phyloP scores from a whole-genome alignment of 306 rosid genomes.

The Lablab purpureus region DNA sequence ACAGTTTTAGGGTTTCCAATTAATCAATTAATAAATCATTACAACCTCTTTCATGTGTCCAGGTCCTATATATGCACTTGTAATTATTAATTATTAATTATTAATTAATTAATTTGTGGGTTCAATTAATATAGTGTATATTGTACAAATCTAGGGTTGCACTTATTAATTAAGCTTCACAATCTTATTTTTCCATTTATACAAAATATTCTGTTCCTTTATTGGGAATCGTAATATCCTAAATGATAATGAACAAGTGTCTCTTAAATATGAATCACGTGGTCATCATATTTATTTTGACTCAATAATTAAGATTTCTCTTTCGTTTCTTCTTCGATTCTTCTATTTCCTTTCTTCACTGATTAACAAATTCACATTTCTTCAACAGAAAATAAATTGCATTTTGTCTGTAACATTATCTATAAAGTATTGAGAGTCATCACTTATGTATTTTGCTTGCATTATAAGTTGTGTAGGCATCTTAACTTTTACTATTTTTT shows the following conservation, averaged over 20 bases:
- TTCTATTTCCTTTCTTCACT: background rate
- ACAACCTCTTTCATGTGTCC: background rate
- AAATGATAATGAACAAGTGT: background rate
- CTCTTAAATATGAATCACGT: constrained; percentile 26
- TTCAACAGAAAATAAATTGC: background rate
- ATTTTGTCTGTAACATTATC: too few species aligned
- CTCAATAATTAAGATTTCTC: background rate
- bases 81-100: too few species aligned
- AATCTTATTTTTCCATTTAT: background rate
- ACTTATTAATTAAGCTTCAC: background rate
- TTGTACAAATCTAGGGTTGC: constrained; percentile 11
- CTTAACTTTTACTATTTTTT: too few species aligned
- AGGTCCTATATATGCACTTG: background rate
- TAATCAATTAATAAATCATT: constrained; percentile 33
- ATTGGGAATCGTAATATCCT: constrained; percentile 25
- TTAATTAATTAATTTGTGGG: background rate
- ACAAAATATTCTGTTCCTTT: constrained; percentile 22
- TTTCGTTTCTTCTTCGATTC: background rate
- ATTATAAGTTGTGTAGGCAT: too few species aligned
- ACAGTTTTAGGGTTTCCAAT: constrained; percentile 9
- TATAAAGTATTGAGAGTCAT: too few species aligned
- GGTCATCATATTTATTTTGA: constrained; percentile 27
- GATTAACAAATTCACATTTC: background rate
- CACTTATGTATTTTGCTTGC: too few species aligned
- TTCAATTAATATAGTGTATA: background rate